A percentile compares a stretch with the other conserved stretches of the same genome.
phyloP scores from a whole-genome alignment of 768 basidiomycete genomes.

The Trichaptum fuscoviolaceum region DNA sequence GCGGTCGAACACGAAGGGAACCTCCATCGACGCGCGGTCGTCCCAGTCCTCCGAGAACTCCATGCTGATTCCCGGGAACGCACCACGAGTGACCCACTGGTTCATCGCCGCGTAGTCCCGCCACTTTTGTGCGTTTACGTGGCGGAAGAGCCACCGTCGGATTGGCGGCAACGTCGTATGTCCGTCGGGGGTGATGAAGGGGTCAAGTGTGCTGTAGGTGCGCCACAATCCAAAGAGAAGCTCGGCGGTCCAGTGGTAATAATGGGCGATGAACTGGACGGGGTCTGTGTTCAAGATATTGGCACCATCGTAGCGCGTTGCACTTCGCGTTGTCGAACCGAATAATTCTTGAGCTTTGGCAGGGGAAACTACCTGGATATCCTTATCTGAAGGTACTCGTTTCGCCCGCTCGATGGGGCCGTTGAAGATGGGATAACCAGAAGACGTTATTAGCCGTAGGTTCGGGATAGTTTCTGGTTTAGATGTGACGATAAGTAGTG shows the following conservation, averaged over 20 bases:
- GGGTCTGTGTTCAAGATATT: constrained; percentile 78
- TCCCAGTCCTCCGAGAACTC: constrained; percentile 83
- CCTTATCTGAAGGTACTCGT: constrained; percentile 71
- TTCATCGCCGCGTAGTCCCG: constrained; percentile 91
- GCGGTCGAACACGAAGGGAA: constrained; percentile 78
- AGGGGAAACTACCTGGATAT: constrained; percentile 72
- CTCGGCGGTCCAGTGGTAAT: constrained; percentile 93
- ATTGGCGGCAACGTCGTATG: constrained; percentile 68
- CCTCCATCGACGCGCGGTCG: constrained; percentile 66
- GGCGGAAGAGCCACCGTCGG: constrained; percentile 71
- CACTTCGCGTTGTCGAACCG: constrained; percentile 43
- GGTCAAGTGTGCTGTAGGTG: constrained; percentile 79
- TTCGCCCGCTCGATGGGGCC: constrained; percentile 46
- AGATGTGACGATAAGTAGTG: constrained; percentile 77
- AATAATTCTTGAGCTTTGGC: constrained; percentile 64
- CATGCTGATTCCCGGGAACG: constrained; percentile 75
- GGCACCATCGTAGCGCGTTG: constrained; percentile 65
- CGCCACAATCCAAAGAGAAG: constrained; percentile 92
- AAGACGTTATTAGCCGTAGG: constrained; percentile 64
- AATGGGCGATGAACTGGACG: constrained; percentile 85
- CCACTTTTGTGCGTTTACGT: constrained; percentile 74
- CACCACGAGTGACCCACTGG: constrained; percentile 73
- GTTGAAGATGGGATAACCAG: constrained; percentile 53
- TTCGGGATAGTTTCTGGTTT: constrained; percentile 62
- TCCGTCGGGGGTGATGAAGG: constrained; percentile 57